Evolutionary conservation across 1,139 yeast species (phyloP), one percentile per base, ranked within the genome.

Genomic region (Geotrichum fermentans): DNA sequence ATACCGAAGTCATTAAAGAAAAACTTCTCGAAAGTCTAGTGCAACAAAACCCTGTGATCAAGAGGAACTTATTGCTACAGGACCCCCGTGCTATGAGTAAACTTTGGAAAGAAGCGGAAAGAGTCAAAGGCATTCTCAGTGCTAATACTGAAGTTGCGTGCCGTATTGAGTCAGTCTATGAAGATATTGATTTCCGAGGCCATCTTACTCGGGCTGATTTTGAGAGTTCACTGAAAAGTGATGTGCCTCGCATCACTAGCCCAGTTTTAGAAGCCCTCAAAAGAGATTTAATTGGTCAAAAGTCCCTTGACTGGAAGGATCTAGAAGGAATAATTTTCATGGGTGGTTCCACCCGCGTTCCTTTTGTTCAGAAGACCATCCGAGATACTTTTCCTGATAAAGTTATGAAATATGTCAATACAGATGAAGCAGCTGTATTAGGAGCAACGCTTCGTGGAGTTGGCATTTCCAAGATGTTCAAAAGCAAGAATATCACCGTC

Each of bases 281-380:
- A 3, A 50, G 61, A 13, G 58, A 58, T 18, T 47, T 61, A 21
- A 49, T 6, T 52, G 63, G 41, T 40, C 63, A 1, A 43, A 63
- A 16, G 17, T 55, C 56, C 1, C 44, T 73, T 10, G 61, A 65
- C 1, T 60, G 73, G 22, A 57, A 62, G 1, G 72, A 80, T 28
- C 55, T 90, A 4, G 70, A 75, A 20, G 83, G 96, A 0, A 79
- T 94, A 3, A 79, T 92, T 51, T 73, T 90, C 52, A 78, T 87
- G 49, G 99, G 99, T 55, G 99, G 98, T 0, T 80, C 96, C 0
- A 80, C 94, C 10, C 80, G 99, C 65, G 86, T 89, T 26, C 98
- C 98, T 16, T 77, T 85, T 61, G 83, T 92, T 47, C 95, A 88
- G 65, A 61, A 69, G 4, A 65, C 75, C 3, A 72, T 84, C 41